Percentiles rank a stretch among this genome's conserved stretches.
These are phyloP conservation scores for Kurtzmaniella quercitrusa DNA, from an alignment of 1,139 yeast genomes.

Conservation along the genomic window DNA sequence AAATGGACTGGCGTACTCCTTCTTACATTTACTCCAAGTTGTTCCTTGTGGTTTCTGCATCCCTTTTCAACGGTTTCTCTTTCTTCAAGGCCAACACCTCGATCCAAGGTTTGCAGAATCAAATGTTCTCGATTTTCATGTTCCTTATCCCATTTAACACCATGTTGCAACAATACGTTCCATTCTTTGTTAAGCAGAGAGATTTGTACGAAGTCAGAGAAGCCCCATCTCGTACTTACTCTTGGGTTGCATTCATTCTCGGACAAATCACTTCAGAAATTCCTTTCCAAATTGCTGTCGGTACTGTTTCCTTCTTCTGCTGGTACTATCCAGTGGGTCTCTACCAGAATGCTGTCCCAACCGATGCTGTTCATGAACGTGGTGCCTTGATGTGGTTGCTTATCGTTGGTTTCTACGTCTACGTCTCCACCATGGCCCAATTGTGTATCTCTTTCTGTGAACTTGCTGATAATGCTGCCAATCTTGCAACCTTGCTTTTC, in stretches of 20 bases:
- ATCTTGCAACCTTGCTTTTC: conserved; percentile 58
- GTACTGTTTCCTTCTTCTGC: conserved; percentile 33
- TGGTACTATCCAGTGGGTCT: conserved; percentile 43
- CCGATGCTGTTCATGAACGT: conserved; percentile 32
- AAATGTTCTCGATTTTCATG: conserved; percentile 70
- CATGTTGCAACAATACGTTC: conserved; percentile 68
- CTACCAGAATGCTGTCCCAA: conserved; percentile 29
- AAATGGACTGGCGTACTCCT: conserved; percentile 78
- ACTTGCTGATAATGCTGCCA: conserved; percentile 72
- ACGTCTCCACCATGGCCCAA: conserved; percentile 62
- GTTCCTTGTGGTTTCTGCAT: conserved; percentile 45
- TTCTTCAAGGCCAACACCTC: conserved; percentile 66
- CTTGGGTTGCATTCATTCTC: conserved; percentile 44
- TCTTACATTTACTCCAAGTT: conserved; percentile 64
- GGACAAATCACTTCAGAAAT: conserved; percentile 35
- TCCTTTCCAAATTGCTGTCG: conserved; percentile 31
- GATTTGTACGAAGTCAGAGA: conserved; percentile 87
- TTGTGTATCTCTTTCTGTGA: conserved; percentile 59
- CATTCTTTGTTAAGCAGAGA: conserved; percentile 68
- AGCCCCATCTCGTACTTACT: conserved; percentile 61
- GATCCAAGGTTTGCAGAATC: conserved; percentile 57
- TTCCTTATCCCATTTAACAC: conserved; percentile 58
- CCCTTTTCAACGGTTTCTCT: conserved; percentile 70
- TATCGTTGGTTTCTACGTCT: conserved; percentile 53
- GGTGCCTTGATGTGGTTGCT: conserved; percentile 69